Base-by-base conservation (phyloP, 2,329 filamentous ascomycete genomes). In the Talaromyces sp. region DNA sequence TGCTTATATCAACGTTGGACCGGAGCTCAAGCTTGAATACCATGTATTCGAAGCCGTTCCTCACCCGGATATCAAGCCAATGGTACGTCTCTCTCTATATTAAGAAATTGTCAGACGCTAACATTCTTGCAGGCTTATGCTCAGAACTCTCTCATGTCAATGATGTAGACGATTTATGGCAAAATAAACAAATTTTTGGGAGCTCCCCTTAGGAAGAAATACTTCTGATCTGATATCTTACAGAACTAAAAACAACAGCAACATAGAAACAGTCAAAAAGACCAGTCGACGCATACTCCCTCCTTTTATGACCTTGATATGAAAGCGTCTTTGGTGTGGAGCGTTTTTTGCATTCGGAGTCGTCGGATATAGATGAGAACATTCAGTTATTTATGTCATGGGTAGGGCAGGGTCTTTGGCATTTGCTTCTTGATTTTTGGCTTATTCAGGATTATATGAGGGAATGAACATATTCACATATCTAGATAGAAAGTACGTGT, bases 1-100 rank as follows among this genome's bases (percentile, higher is more conserved):
- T 69, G 95, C 95, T 19, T 99, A 96, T 79, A 99, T 99, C 86
- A 98, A 99, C 80, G 90, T 99, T 69, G 91, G 91, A 37, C 86
- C 91, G 17, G 91, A 97, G 68, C 92, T 96, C 77, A 96, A 97
- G 84, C 89, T 98, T 72, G 83, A 92, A 43, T 99, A 91, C 81
- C 87, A 95, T 77, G 90, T 97, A 76, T 99, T 99, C 71, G 93
- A 98, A 72, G 95, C 95, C 8, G 95, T 99, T 62, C 93, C 93
- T 68, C 95, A 99, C 83, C 95, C 95, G 13, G 87, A 96, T 73
- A 95, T 99, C 77, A 92, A 90, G 78, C 94, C 95, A 15, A 99
- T 99, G 87, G 86, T 84, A 76, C 75, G 80, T 73, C 37, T 7
- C 13, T 22, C 31, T 25, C 31, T 13, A 49, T 63, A n/a, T 8